These are phyloP conservation scores for Apiospora phragmitis DNA, from an alignment of 2,329 filamentous ascomycete species.

Conservation along the genomic window DNA sequence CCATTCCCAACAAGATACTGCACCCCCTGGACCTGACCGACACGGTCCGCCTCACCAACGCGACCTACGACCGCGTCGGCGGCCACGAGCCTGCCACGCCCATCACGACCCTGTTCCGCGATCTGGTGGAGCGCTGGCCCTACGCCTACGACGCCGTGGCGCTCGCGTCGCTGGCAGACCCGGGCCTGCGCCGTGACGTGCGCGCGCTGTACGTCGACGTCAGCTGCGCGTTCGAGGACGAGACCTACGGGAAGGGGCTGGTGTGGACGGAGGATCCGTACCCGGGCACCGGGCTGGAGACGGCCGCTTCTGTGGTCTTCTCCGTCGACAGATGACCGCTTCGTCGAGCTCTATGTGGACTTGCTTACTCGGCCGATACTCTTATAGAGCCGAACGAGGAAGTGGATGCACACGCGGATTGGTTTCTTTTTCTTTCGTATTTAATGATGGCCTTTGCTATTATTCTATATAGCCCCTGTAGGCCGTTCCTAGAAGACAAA, in stretches of 20 bases:
- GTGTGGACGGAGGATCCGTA: constrained; percentile 1
- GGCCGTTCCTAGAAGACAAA: background rate
- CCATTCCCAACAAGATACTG: background rate
- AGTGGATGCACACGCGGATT: too few species aligned
- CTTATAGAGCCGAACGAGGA: too few species aligned
- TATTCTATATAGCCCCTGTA: too few species aligned
- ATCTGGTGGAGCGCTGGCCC: background rate
- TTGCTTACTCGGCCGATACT: background rate
- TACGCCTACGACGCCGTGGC: background rate
- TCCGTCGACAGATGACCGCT: background rate
- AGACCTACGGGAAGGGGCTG: background rate
- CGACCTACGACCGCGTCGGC: background rate
- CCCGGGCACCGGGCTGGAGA: background rate
- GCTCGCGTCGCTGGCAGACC: background rate
- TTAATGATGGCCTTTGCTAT: too few species aligned
- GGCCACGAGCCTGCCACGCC: background rate
- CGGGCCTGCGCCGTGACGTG: background rate
- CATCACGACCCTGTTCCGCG: background rate
- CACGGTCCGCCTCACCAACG: background rate
- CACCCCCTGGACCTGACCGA: background rate
- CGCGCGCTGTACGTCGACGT: background rate
- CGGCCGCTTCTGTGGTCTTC: background rate
- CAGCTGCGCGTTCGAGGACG: background rate
- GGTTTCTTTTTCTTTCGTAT: too few species aligned
- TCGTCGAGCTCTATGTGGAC: background rate